Base-by-base conservation (phyloP, 2,329 filamentous ascomycete genomes). In the Aspergillus texensis region DNA sequence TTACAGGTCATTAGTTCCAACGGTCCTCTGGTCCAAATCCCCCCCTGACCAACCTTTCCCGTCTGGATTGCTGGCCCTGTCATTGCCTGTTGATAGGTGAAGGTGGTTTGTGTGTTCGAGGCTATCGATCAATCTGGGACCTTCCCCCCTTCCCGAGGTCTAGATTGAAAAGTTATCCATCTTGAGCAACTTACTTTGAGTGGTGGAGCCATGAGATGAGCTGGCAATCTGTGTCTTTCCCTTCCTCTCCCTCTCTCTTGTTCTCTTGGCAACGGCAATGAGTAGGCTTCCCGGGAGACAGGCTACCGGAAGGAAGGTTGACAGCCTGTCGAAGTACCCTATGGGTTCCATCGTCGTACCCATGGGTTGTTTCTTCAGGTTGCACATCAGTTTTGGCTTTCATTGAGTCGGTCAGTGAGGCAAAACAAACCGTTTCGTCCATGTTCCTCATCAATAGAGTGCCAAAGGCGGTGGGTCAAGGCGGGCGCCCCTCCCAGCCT, bases 181-280 rank as follows among this genome's bases (percentile, higher is more conserved):
- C 52, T 39, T 26, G 21, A 24, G 32, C 52, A 55, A 55, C 32
- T 55, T 55, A 54, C 52, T 55, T 55, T 28, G 12, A 9, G 32
- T 39, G 36, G 52, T 55, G 52, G 52, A 55, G 52, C 52, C 52
- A n/a, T 55, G 52, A 55, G 45, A 19, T 55, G 52, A 55, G 52
- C 52, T 55, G 52, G 52, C 52, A 55, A 19, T 39, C n/a, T 26
- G 21, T 12, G 11, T 39, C 24, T 9, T 26, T 28, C 36, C 39
- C 39, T 50, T 50, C 12, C n/a, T 30, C n/a, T 30, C 6, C 8
- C 16, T 30, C 46, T 8, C 24, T 19, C 6, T 50, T n/a, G 46
- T 21, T 12, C n/a, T 21, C 4, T 36, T 36, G 34, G 34, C 12
- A 36, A 14, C 16, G 34, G 14, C 6, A 6, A 36, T 36, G 34